Base-by-base conservation (phyloP, 495 filamentous ascomycete genomes). In the Talaromyces ruber region DNA sequence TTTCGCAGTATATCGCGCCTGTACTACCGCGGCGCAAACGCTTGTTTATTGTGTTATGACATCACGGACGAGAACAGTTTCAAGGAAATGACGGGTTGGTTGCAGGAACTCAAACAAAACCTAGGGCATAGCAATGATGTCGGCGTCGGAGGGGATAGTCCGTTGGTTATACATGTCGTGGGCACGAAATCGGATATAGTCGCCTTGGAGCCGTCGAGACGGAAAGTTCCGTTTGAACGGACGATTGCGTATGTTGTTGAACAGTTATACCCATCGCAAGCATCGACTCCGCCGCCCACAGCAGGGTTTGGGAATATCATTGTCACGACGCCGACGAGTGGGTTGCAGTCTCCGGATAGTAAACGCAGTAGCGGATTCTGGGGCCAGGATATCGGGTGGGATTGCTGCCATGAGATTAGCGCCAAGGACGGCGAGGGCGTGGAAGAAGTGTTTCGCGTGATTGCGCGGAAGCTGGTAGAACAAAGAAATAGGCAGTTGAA, bases 221-320 rank as follows among this genome's bases (percentile, higher is more conserved):
- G 94, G 43, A 83, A 90, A 65, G 90, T 98, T 1, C 90, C 92
- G 14, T 98, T 97, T 69, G 93, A 98, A 72, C 80, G 88, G 39
- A 97, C 92, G 65, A 95, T 97, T 67, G 90, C 89, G 9, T 98
- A 97, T 71, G 92, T 97, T 21, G 92, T 91, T 1, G 93, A 97
- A 67, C 87, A 96, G 64, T 82, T 97, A 0, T 88, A 86, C 64
- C 88, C 90, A 0, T 81, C 81, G 6, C 77, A 81, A 50, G 79
- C 80, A 47, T 79, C 77, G 3, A 89, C 88, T 1, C 87, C 89
- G 30, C 86, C 88, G 0, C 81, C 87, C 0, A 86, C 87, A 0
- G 84, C 86, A 0, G 65, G 76, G 68, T 59, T 51, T 64, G 61
- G 25, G 66, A 55, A 30, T 60, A 66, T 64, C 64, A 68, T 64